A percentile compares a stretch with the other conserved stretches of the same genome.
Evolutionary conservation across 768 basidiomycete species (phyloP).

Genomic region (Ephemerocybe angulata): DNA sequence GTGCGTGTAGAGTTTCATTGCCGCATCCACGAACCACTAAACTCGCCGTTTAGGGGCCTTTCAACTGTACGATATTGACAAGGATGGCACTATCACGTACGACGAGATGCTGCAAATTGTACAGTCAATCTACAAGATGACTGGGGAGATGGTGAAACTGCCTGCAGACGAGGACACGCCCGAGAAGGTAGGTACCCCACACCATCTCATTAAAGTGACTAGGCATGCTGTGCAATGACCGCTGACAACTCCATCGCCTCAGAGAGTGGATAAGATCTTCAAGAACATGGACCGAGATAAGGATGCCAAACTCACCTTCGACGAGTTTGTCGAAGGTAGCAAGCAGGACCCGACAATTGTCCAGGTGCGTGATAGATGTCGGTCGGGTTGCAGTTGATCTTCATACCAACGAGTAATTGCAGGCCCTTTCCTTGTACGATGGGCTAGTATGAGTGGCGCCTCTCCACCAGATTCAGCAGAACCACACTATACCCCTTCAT

Average conservation of each 20-base stretch:
- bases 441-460: conserved; percentile 69
- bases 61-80: conserved; percentile 98
- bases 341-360: conserved; percentile 99
- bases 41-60: conserved; percentile 79
- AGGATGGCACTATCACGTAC: conserved; percentile 96
- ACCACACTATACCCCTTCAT: conserved; percentile 6
- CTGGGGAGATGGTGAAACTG: conserved; percentile 97
- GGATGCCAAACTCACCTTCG: conserved; percentile 88
- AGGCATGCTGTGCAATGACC: too few relatives aligned
- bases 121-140: conserved; percentile 99
- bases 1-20: conserved; percentile 44
- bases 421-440: conserved; percentile 95
- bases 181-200: conserved; percentile 68
- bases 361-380: too few relatives aligned
- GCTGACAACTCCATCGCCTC: conserved; percentile 14
- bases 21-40: conserved; percentile 1
- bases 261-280: conserved; percentile 99
- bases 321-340: conserved; percentile 97
- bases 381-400: too few relatives aligned
- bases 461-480: neutral
- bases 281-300: conserved; percentile 95
- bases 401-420: too few relatives aligned
- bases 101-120: conserved; percentile 99
- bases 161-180: conserved; percentile 99
- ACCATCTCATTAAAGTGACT: conserved; percentile 2